Evolutionary conservation across 2,329 filamentous ascomycete species (phyloP), one percentile per base, ranked within the genome.

Genomic region (Diaporthe nobilis): DNA sequence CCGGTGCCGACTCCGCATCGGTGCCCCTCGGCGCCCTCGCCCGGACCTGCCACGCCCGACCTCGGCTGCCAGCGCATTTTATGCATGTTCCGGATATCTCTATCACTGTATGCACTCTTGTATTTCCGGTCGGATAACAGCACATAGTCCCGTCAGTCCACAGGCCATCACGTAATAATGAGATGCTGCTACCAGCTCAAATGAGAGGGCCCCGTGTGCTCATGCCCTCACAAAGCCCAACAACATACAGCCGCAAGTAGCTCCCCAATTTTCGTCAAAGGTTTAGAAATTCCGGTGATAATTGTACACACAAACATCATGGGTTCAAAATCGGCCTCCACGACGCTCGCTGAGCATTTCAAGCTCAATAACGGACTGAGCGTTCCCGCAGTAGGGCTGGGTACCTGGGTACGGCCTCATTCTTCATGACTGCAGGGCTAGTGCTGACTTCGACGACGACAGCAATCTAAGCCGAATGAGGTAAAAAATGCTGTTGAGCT

Each of bases 401-500:
- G 76, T 3, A 77, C 75, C 22, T 78, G 77, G 76, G 75, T 76
- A 58, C 60, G 72, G 22, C n/a, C 60, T 58, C 37, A 44, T 25
- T 20, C 71, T 9, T 15, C 8, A 57, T 13, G 9, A 4, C 22
- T 17, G 15, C 67, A 42, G 25, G 28, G 39, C 65, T 10, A 51
- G n/a, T 20, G 51, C 75, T 75, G n/a, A 77, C 39, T 22, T 4
- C 1, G 28, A 44, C 3, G 28, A 44, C 3, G 9, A 37, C 53
- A 76, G 74, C 74, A 76, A 76, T 80, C 82, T 76, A 79, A 86
- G 68, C 85, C 90, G 80, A 92, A 88, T 81, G 92, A 94, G 84
- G 92, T 87, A 53, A 85, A 86, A 65, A 81, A 86, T 44, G 86
- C 86, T 39, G 87, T 89, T 13, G 81, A 84, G 13, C 77, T 82